Percentiles rank a stretch among this genome's conserved stretches.
phyloP scores from a whole-genome alignment of 768 basidiomycete genomes.

The Lactifluus subvellereus region DNA sequence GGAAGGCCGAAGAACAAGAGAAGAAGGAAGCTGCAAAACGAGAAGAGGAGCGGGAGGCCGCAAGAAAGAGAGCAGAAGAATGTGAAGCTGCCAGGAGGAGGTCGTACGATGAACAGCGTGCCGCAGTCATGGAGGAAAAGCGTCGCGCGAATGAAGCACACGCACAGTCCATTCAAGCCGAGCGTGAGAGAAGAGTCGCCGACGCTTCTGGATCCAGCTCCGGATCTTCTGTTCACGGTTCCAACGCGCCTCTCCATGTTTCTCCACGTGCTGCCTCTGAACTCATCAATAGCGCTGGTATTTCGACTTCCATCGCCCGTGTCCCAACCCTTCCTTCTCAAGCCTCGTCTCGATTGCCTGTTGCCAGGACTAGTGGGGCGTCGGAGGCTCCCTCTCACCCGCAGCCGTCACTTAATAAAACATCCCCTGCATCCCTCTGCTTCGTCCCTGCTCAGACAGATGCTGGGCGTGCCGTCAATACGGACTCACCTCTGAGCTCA shows the following conservation, averaged over 20 bases:
- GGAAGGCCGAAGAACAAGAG: conserved; percentile 11
- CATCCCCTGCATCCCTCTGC: not conserved
- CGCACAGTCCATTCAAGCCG: conserved; percentile 9
- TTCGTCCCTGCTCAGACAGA: conserved; percentile 21
- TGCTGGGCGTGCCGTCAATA: conserved; percentile 18
- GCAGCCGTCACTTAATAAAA: not conserved
- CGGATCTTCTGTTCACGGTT: not conserved
- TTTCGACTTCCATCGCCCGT: not conserved
- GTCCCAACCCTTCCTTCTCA: not conserved
- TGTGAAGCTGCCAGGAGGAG: conserved; percentile 2
- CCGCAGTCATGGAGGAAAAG: conserved; percentile 8
- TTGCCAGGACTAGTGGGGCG: not conserved
- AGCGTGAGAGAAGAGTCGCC: conserved; percentile 3
- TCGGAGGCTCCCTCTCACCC: not conserved
- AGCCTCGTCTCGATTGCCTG: not conserved
- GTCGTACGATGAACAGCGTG: conserved; percentile 8
- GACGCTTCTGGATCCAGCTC: not conserved
- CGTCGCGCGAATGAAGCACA: not conserved
- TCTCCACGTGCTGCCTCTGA: not conserved
- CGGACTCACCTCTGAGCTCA: conserved; percentile 18
- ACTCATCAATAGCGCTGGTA: not conserved
- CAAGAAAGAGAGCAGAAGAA: conserved; percentile 7
- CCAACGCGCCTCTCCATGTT: not conserved
- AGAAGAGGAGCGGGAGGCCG: conserved; percentile 5
- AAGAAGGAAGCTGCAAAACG: conserved; percentile 8